Percentiles rank a stretch among this genome's conserved stretches.
Conservation (phyloP, 2,329 filamentous ascomycete genomes). For the Emmonsiellopsis sp. region DNA sequence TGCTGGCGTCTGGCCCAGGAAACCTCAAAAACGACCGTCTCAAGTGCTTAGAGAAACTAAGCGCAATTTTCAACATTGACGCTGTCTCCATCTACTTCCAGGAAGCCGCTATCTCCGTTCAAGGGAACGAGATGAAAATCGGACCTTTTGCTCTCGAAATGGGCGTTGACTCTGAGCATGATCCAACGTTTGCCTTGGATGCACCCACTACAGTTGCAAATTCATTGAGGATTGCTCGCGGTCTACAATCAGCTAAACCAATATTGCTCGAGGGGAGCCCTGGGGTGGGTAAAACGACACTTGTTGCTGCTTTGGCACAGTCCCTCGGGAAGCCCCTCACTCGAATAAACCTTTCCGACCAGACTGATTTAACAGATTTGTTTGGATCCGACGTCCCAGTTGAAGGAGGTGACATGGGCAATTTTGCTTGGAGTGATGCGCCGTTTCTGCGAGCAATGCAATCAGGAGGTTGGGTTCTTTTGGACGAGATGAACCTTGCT, state of each 20-base stretch:
- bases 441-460: conserved; percentile 97
- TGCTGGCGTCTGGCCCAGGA: conserved; percentile 63
- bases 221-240: conserved; percentile 81
- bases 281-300: conserved; percentile 95
- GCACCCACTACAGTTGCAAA: conserved; percentile 87
- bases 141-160: conserved; percentile 65
- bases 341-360: conserved; percentile 93
- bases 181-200: conserved; percentile 65
- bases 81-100: conserved; percentile 57
- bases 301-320: conserved; percentile 75
- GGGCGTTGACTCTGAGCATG: conserved; percentile 39
- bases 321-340: conserved; percentile 75
- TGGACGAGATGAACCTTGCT: conserved; percentile 98
- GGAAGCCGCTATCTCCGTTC: conserved; percentile 50
- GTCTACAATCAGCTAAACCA: conserved; percentile 79
- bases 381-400: conserved; percentile 95
- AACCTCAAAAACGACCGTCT: conserved; percentile 63
- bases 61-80: conserved; percentile 56
- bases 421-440: conserved; percentile 91
- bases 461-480: conserved; percentile 86
- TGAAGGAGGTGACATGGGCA: conserved; percentile 81
- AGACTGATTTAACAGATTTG: conserved; percentile 94
- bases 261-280: conserved; percentile 93
- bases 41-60: conserved; percentile 64
- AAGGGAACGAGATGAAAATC: conserved; percentile 50